Evolutionary conservation across 257 asterid genomes (phyloP).

Genomic region (Mentha longifolia): DNA sequence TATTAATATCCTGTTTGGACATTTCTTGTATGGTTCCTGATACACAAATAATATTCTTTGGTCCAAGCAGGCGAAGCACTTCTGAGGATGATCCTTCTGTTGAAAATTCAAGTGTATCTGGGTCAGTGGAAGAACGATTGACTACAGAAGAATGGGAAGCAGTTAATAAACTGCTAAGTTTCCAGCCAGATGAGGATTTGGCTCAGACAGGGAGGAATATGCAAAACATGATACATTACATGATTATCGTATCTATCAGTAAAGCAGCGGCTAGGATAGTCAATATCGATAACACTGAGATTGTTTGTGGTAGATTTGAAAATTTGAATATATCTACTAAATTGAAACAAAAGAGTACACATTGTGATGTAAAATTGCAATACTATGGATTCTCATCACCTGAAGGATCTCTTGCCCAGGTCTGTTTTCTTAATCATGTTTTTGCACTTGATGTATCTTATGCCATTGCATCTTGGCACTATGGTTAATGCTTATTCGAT

Average conservation of each 20-base stretch:
- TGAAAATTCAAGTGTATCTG: constrained; percentile 61
- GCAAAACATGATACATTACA: constrained; percentile 75
- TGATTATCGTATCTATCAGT: constrained; percentile 80
- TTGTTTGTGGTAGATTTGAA: constrained; percentile 95
- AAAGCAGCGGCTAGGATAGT: constrained; percentile 91
- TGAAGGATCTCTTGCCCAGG: constrained; percentile 99
- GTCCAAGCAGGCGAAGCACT: constrained; percentile 66
- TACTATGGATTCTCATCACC: constrained; percentile 93
- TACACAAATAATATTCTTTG: constrained; percentile 16
- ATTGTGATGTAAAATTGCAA: constrained; percentile 84
- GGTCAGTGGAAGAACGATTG: constrained; percentile 71
- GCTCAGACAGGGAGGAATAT: constrained; percentile 67
- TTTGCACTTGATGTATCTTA: constrained; percentile 16
- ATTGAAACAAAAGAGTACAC: constrained; percentile 78
- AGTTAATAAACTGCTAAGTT: constrained; percentile 86
- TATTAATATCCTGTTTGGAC: background rate
- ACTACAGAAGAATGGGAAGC: constrained; percentile 99
- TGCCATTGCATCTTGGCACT: constrained; percentile 21
- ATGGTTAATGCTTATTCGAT: constrained; percentile 26
- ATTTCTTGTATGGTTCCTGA: constrained; percentile 17
- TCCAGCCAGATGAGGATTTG: constrained; percentile 92
- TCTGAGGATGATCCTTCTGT: constrained; percentile 59
- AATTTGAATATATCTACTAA: constrained; percentile 83
- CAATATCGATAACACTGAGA: constrained; percentile 69
- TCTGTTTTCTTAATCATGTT: constrained; percentile 41